These are phyloP conservation scores for Candida nanaspora DNA, from an alignment of 805 yeast genomes.

Conservation along the genomic window DNA sequence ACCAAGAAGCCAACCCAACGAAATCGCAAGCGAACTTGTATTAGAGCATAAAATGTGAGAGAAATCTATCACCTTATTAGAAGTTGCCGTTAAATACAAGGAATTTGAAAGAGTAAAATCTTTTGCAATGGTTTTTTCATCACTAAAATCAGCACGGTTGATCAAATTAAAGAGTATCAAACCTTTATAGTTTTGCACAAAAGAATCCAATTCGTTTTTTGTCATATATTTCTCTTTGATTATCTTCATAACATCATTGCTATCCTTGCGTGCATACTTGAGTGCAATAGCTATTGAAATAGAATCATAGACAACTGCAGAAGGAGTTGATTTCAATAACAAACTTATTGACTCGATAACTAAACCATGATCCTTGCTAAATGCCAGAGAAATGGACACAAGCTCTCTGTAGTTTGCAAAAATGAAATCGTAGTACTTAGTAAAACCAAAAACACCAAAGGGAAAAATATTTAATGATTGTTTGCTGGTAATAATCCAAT, in stretches of 20 bases:
- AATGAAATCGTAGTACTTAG: constrained; percentile 23
- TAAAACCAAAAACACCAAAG: constrained; percentile 32
- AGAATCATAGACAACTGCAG: constrained; percentile 15
- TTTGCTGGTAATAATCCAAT: constrained; percentile 33
- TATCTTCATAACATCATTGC: too few species aligned
- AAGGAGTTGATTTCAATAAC: constrained; percentile 1
- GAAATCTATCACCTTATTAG: too few species aligned
- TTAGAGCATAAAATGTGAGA: too few species aligned
- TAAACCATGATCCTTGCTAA: not conserved
- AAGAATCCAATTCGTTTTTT: not conserved
- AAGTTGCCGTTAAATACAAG: too few species aligned
- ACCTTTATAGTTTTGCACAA: constrained; percentile 17
- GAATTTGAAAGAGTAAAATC: too few species aligned
- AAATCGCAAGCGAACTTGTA: too few species aligned
- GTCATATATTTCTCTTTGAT: too few species aligned
- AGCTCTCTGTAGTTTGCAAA: constrained; percentile 28
- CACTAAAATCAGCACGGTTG: constrained; percentile 27
- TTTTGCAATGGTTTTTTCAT: too few species aligned
- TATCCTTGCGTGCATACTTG: too few species aligned
- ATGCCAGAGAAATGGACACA: constrained; percentile 24
- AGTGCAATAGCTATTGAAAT: constrained; percentile 29
- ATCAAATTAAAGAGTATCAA: constrained; percentile 19
- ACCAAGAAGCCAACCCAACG: too few species aligned
- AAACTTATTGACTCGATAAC: constrained; percentile 10
- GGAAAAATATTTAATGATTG: constrained; percentile 28